A percentile compares a stretch with the other conserved stretches of the same genome.
phyloP scores from a whole-genome alignment of 352 stramenopile genomes.

The Phytopythium cucurbitacearum region DNA sequence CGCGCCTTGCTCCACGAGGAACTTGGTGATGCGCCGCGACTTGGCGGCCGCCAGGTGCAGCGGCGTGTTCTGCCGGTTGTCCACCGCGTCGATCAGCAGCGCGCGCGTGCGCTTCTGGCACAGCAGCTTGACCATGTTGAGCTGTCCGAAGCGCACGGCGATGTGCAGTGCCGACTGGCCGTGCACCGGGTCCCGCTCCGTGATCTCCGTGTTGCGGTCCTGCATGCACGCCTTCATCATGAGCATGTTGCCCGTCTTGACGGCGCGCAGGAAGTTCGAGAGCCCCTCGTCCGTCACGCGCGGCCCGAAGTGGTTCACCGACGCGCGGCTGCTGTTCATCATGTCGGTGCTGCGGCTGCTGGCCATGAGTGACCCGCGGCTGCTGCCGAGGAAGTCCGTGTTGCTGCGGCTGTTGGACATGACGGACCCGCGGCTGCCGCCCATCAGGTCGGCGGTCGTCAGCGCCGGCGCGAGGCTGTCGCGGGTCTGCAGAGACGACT shows the following conservation, averaged over 20 bases:
- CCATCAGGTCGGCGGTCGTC: constrained; percentile 8
- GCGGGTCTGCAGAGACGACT: constrained; percentile 36
- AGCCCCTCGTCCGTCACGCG: constrained; percentile 54
- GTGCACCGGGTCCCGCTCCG: constrained; percentile 62
- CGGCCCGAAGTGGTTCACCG: constrained; percentile 41
- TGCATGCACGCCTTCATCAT: constrained; percentile 49
- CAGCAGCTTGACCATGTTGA: constrained; percentile 66
- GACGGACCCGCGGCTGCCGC: no score
- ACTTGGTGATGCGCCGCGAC: constrained; percentile 81
- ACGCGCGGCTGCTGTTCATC: constrained; percentile 29
- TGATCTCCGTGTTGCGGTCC: constrained; percentile 56
- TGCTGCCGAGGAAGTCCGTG: constrained; percentile 20
- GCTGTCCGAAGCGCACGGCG: constrained; percentile 72
- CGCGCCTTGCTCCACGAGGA: constrained; percentile 67
- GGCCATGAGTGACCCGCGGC: constrained; percentile 29
- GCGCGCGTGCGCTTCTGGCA: constrained; percentile 57
- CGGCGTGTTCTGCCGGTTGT: constrained; percentile 73
- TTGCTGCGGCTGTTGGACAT: constrained; percentile 8
- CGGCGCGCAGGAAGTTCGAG: constrained; percentile 53
- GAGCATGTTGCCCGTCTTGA: constrained; percentile 62
- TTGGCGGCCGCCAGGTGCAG: constrained; percentile 77
- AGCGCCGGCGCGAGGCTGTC: constrained; percentile 44
- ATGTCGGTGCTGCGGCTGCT: constrained; percentile 18
- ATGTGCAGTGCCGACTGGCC: constrained; percentile 77
- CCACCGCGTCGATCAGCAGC: constrained; percentile 62